Evolutionary conservation across 768 basidiomycete species (phyloP), one percentile per base, ranked within the genome.

Genomic region (Suillus cothurnatus): DNA sequence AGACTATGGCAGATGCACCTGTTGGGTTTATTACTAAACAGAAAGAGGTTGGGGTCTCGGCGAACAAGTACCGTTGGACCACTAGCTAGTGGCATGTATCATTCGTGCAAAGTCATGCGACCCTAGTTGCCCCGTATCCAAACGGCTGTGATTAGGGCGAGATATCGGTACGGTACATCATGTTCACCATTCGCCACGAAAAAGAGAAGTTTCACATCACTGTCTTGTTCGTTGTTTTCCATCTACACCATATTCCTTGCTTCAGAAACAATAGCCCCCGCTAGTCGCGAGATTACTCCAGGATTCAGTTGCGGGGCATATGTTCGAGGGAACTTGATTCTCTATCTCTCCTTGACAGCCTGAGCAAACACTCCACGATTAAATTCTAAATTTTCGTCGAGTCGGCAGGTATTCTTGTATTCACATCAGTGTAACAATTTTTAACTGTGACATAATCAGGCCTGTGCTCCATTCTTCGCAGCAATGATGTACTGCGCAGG

Each of bases 351-450:
- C 21, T 43, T 61, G 50, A 64, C 62, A 55, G 61, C 41, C n/a
- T n/a, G n/a, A n/a, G n/a, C n/a, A n/a, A 52, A 52, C 6, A 55
- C 41, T 57, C 49, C 45, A 17, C 53, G 26, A 23, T 12, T 23
- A 7, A 47, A 47, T 47, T n/a, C n/a, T n/a, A n/a, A n/a, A 34
- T 11, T 55, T 39, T 17, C 43, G 41, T 45, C 2, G 12, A 4
- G 23, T 3, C 17, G 3, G 61, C 41, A 50, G 38, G 66, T 70
- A 71, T 74, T 69, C 36, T 74, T 73, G 71, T 5, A 70, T 72
- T 66, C 67, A 66, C 59, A 28, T n/a, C 12, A 39, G 19, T 17
- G 34, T 64, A 61, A 23, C 39, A 57, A 23, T 15, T 38, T 57
- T 26, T 23, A 17, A 57, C n/a, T 23, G 4, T 17, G 14, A 32